Percentiles rank a stretch among this genome's conserved stretches.
phyloP scores from a whole-genome alignment of 306 rosid genomes.

The Cicer arietinum region DNA sequence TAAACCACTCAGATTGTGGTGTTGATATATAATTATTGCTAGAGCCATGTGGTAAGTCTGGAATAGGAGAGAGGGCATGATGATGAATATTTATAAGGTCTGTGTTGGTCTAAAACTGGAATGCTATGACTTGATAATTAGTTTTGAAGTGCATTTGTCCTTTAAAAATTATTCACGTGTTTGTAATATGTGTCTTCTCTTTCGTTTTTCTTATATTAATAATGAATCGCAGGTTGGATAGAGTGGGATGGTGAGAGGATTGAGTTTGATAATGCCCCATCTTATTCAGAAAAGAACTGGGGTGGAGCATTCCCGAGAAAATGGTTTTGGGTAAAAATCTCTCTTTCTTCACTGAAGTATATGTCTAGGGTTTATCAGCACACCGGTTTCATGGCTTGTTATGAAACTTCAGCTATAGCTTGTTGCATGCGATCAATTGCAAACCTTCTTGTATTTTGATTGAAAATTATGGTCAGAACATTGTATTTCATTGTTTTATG shows the following conservation, averaged over 20 bases:
- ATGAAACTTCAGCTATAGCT: slow-evolving; percentile 27
- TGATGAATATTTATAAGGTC: slow-evolving; percentile 12
- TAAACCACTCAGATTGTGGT: background rate
- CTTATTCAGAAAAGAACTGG: slow-evolving; percentile 97
- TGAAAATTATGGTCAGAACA: slow-evolving; percentile 22
- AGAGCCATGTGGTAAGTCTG: slow-evolving; percentile 11
- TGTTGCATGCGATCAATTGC: slow-evolving; percentile 5
- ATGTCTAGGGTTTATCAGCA: slow-evolving; percentile 27
- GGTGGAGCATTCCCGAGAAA: slow-evolving; percentile 97
- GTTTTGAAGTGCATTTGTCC: background rate
- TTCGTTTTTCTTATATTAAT: slow-evolving; percentile 48
- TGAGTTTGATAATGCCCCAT: slow-evolving; percentile 91
- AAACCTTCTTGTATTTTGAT: slow-evolving; percentile 11
- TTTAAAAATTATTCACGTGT: slow-evolving; percentile 25
- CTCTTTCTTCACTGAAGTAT: slow-evolving; percentile 38
- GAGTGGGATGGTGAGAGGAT: slow-evolving; percentile 96
- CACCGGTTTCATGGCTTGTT: slow-evolving; percentile 26
- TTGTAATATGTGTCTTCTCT: slow-evolving; percentile 24
- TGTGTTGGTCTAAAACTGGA: slow-evolving; percentile 17
- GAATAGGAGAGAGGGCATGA: background rate
- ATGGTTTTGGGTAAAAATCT: slow-evolving; percentile 92
- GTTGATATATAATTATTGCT: slow-evolving; percentile 33
- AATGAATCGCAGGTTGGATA: slow-evolving; percentile 91
- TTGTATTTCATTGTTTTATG: slow-evolving; percentile 28
- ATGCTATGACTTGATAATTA: slow-evolving; percentile 33